Percentiles rank a stretch among this genome's conserved stretches.
Evolutionary conservation across 2,329 filamentous ascomycete species (phyloP).

Genomic region (Dactylella cylindrospora): DNA sequence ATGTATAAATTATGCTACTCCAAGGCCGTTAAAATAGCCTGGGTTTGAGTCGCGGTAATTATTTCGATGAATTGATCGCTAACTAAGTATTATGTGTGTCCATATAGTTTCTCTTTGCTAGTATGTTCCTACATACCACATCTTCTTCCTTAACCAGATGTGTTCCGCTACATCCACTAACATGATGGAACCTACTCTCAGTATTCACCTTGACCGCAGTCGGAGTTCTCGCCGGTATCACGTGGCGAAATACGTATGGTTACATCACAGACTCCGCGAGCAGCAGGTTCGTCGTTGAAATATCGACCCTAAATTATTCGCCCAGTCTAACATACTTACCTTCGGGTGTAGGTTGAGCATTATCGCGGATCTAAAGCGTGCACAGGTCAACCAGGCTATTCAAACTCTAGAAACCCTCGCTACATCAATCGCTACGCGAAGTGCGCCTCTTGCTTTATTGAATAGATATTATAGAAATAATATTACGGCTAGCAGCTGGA

Average conservation of each 20-base stretch:
- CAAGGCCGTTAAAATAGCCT: too few species aligned
- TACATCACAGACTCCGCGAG: constrained; percentile 40
- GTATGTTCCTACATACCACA: too few species aligned
- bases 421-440: constrained; percentile 36
- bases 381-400: constrained; percentile 36
- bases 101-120: constrained; percentile 31
- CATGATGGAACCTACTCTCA: not conserved
- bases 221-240: constrained; percentile 37
- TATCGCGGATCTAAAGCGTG: constrained; percentile 39
- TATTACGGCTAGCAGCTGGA: constrained; percentile 17
- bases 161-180: too few species aligned
- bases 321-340: not conserved
- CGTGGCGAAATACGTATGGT: constrained; percentile 41
- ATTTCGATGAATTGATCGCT: not conserved
- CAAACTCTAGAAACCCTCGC: constrained; percentile 38
- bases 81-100: not conserved
- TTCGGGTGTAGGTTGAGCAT: constrained; percentile 19
- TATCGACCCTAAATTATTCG: not conserved
- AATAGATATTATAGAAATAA: constrained; percentile 18
- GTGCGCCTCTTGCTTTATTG: constrained; percentile 28
- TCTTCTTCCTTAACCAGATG: too few species aligned
- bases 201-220: constrained; percentile 40
- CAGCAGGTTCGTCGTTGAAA: constrained; percentile 7
- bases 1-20: too few species aligned
- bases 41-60: not conserved